phyloP scores from a whole-genome alignment of 176 grass and related monocot species.

The Oryza glumipatula region DNA sequence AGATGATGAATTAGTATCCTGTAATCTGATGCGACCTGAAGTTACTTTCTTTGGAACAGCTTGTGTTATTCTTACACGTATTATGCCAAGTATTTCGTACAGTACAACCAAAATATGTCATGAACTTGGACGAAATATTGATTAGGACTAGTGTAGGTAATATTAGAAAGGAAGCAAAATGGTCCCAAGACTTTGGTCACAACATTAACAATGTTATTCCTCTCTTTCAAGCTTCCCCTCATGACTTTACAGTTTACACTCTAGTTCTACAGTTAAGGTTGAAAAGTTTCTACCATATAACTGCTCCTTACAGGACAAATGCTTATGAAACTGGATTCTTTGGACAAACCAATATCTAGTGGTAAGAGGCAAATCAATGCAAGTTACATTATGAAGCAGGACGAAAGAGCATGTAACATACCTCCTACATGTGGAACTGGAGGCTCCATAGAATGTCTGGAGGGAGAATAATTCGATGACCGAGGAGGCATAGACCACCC shows the following conservation, averaged over 20 bases:
- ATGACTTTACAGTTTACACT: background rate
- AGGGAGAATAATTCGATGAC: constrained; percentile 53
- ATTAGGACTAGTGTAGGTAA: background rate
- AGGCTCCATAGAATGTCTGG: constrained; percentile 61
- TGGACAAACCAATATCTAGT: constrained; percentile 5
- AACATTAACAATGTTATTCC: background rate
- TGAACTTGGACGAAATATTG: background rate
- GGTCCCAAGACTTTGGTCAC: background rate
- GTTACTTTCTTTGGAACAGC: background rate
- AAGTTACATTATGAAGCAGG: constrained; percentile 9
- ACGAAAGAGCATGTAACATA: constrained; percentile 29
- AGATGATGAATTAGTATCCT: constrained; percentile 29
- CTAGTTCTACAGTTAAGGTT: background rate
- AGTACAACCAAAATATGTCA: background rate
- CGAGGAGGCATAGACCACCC: constrained; percentile 65
- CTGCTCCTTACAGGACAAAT: constrained; percentile 10
- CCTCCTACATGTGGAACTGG: constrained; percentile 64
- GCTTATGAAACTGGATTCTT: background rate
- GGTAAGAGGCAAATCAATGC: constrained; percentile 16
- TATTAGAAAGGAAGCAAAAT: constrained; percentile 15
- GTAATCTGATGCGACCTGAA: background rate
- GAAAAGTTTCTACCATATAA: background rate
- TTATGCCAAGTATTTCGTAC: constrained; percentile 3
- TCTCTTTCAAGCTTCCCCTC: background rate
- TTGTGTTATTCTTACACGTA: constrained; percentile 1